These are phyloP conservation scores for Artemisia argyi DNA, from an alignment of 129 eudicot genomes.

Conservation along the genomic window DNA sequence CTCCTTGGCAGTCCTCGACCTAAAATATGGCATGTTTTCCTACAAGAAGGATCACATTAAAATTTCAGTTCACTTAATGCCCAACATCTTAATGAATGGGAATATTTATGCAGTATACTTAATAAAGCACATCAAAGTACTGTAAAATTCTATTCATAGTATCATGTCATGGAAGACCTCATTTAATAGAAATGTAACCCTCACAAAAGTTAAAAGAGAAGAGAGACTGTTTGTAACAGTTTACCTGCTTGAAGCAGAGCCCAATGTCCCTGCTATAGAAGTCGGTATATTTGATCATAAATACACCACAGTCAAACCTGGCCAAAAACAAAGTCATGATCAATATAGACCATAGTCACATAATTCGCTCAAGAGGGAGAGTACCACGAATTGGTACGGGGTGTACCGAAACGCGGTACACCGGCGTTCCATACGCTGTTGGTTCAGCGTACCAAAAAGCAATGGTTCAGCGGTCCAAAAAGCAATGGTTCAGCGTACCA, in stretches of 20 bases:
- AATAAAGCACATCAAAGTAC: too few species aligned
- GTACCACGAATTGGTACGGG: too few species aligned
- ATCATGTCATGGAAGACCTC: neutral
- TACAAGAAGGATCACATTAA: conserved; percentile 28
- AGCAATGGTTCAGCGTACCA: too few species aligned
- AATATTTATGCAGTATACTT: neutral
- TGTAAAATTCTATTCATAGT: neutral
- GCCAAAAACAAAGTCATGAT: conserved; percentile 17
- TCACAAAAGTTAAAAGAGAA: neutral
- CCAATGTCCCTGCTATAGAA: conserved; percentile 89
- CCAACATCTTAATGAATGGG: neutral
- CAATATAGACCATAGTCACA: neutral
- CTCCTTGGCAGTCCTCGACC: conserved; percentile 83
- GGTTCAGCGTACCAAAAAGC: too few species aligned
- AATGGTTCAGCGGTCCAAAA: too few species aligned
- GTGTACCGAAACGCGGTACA: too few species aligned
- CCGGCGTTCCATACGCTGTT: too few species aligned
- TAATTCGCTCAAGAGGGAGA: too few species aligned
- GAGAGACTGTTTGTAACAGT: neutral
- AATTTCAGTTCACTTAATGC: neutral
- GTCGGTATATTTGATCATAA: conserved; percentile 87
- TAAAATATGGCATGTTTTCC: conserved; percentile 89
- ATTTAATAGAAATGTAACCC: neutral
- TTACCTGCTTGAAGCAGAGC: conserved; percentile 82
- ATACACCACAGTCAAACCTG: conserved; percentile 95